Base-by-base conservation (phyloP, 768 basidiomycete genomes). In the Phylloporus rhodoxanthus region DNA sequence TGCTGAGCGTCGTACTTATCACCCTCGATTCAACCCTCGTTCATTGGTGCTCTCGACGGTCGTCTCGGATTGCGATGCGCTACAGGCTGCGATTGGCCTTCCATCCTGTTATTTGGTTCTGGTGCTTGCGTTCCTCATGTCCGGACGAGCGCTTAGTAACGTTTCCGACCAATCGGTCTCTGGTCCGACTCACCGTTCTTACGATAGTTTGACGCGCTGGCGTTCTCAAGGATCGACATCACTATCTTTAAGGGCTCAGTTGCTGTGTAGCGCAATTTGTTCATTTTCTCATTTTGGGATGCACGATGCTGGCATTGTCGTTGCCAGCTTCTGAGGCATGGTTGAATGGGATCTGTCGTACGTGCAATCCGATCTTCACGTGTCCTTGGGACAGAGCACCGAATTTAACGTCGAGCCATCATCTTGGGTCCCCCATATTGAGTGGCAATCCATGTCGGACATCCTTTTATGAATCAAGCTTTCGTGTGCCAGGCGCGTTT, bases 251-350 rank as follows among this genome's bases (percentile, higher is more conserved):
- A n/a, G n/a, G n/a, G n/a, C n/a, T n/a, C n/a, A n/a, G n/a, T n/a
- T n/a, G n/a, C n/a, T n/a, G n/a, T n/a, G n/a, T 52, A 49, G 33
- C 54, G 3, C 74, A 72, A 54, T 76, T 66, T 2, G 82, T 84
- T 50, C 67, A 80, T 10, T 72, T 84, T 56, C 68, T 88, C 40
- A 85, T 87, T 54, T 70, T 85, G 23, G 23, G 23, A 23, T 23
- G n/a, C n/a, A n/a, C n/a, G n/a, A n/a, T n/a, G n/a, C n/a, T n/a
- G n/a, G n/a, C n/a, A n/a, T n/a, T n/a, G n/a, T n/a, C n/a, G n/a
- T n/a, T n/a, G n/a, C n/a, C n/a, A n/a, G n/a, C n/a, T n/a, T n/a
- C n/a, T n/a, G n/a, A n/a, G n/a, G n/a, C n/a, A n/a, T n/a, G n/a
- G n/a, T n/a, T n/a, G n/a, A n/a, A n/a, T n/a, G n/a, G n/a, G n/a